Conservation (phyloP, 495 filamentous ascomycete species). For the Thermochaetoides thermophila region DNA sequence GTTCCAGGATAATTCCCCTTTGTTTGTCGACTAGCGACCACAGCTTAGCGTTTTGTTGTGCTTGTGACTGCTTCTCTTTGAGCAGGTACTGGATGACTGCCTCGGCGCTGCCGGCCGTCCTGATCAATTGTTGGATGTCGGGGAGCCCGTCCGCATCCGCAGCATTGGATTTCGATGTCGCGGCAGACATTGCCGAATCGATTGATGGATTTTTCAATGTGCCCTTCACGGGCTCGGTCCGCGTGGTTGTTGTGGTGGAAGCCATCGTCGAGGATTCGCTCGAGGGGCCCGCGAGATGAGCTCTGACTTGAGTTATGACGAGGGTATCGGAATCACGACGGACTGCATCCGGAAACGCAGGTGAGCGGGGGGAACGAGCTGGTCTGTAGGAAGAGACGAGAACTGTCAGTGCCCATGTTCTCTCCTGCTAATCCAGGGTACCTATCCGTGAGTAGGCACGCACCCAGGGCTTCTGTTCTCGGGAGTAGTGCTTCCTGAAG, state of each 20-base stretch:
- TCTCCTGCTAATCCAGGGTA: constrained; percentile 2
- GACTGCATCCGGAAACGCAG: background rate
- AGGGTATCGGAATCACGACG: background rate
- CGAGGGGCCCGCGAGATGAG: background rate
- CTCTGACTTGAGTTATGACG: background rate
- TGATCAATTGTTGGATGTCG: constrained; percentile 59
- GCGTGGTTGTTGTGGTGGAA: constrained; percentile 13
- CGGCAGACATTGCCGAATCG: constrained; percentile 80
- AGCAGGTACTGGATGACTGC: constrained; percentile 76
- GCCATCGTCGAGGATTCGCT: constrained; percentile 19
- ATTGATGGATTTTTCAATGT: constrained; percentile 77
- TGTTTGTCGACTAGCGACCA: constrained; percentile 97
- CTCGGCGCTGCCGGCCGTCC: constrained; percentile 78
- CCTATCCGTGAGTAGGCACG: constrained; percentile 11
- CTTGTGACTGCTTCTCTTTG: constrained; percentile 77
- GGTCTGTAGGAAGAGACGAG: background rate
- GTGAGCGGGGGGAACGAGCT: background rate
- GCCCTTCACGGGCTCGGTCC: constrained; percentile 16
- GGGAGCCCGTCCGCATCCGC: constrained; percentile 39
- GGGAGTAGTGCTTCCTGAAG: constrained; percentile 19
- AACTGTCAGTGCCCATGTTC: background rate
- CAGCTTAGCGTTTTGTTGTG: constrained; percentile 80
- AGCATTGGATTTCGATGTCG: constrained; percentile 54
- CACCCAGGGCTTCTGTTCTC: constrained; percentile 21
- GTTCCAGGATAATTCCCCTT: constrained; percentile 75